These are phyloP conservation scores for Monilinia fructicola DNA, from an alignment of 2,329 filamentous ascomycete genomes.

Conservation along the genomic window DNA sequence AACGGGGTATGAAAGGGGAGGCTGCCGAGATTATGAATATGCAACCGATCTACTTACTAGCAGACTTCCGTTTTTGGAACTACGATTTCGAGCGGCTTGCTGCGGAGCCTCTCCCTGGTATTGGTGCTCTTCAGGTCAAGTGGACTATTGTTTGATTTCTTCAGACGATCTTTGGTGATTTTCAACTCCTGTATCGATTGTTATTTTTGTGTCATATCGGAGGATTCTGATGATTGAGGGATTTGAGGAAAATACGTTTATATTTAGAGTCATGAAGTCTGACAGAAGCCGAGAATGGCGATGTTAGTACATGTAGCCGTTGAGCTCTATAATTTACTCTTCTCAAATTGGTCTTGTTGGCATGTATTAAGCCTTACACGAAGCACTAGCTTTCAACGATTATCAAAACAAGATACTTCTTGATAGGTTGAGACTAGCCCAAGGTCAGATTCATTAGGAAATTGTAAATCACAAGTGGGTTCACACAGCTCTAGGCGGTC, in stretches of 20 bases:
- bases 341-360: neutral
- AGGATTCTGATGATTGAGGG: neutral
- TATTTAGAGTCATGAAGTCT: neutral
- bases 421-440: neutral
- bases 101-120: constrained; percentile 24
- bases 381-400: neutral
- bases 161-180: neutral
- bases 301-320: neutral
- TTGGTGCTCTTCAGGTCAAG: neutral
- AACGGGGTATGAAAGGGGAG: too few relatives aligned
- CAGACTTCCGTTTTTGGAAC: constrained; percentile 31
- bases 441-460: neutral
- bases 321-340: neutral
- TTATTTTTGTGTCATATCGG: neutral
- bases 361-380: too few relatives aligned
- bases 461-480: too few relatives aligned
- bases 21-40: too few relatives aligned
- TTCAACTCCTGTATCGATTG: neutral
- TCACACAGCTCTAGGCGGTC: too few relatives aligned
- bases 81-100: constrained; percentile 12
- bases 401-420: neutral
- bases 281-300: neutral
- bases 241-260: neutral
- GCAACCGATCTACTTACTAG: constrained; percentile 26
- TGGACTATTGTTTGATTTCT: neutral